Conservation (phyloP, 1,284 basidiomycete genomes). For the Vanrija humicola region DNA sequence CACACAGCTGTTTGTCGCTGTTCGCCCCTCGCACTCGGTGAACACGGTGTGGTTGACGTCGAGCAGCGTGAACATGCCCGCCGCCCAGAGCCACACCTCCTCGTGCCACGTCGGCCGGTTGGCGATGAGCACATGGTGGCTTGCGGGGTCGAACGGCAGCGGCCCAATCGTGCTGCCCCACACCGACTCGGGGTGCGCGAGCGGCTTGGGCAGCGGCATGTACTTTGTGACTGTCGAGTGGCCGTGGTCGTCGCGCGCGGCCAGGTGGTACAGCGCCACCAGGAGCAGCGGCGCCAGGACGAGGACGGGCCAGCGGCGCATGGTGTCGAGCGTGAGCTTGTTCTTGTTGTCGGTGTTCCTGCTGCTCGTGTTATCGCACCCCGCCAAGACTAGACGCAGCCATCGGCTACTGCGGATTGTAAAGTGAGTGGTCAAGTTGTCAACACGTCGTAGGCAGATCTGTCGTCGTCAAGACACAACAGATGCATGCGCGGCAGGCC, state of each 20-base stretch:
- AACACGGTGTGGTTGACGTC: not conserved
- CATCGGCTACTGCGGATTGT: no score
- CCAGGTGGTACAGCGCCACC: not conserved
- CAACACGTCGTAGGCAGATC: no score
- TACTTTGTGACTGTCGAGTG: not conserved
- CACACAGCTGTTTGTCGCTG: not conserved
- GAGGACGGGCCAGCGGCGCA: not conserved
- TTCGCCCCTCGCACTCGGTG: not conserved
- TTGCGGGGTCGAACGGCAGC: not conserved
- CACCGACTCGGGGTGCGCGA: no score
- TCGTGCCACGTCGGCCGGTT: not conserved
- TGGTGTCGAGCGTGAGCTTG: no score
- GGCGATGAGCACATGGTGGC: conserved; percentile 1
- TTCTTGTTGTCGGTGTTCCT: no score
- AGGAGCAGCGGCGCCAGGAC: not conserved
- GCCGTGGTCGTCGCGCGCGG: not conserved
- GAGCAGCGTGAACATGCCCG: not conserved
- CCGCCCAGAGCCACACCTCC: conserved; percentile 1
- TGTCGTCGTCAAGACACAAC: no score
- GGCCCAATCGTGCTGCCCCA: no score
- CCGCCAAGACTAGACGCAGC: no score
- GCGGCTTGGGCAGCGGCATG: no score
- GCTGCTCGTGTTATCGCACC: no score
- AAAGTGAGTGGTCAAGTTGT: no score
- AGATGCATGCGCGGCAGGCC: no score